phyloP scores from a whole-genome alignment of 2,329 filamentous ascomycete genomes.

The Nigrospora osmanthi region DNA sequence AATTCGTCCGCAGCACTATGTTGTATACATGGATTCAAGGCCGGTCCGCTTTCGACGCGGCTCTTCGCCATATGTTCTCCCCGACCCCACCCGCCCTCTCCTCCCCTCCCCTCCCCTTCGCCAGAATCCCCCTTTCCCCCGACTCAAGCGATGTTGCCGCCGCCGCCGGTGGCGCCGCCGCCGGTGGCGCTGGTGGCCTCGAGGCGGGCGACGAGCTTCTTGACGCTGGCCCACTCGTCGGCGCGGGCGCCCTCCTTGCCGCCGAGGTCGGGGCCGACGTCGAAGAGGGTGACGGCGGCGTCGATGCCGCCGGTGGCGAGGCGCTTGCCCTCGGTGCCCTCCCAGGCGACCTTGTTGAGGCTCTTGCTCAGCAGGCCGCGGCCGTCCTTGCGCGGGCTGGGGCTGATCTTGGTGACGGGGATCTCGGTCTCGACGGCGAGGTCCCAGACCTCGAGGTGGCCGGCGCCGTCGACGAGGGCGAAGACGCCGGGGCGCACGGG shows the following conservation, averaged over 20 bases:
- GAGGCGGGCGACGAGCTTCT: constrained; percentile 74
- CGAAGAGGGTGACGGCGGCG: constrained; percentile 84
- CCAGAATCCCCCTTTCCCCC: too few species aligned
- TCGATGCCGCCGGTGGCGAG: constrained; percentile 89
- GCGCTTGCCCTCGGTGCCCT: constrained; percentile 77
- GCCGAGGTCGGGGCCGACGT: constrained; percentile 75
- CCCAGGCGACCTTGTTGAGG: constrained; percentile 92
- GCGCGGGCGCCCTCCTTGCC: constrained; percentile 76
- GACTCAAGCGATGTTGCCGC: too few species aligned
- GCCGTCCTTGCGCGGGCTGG: constrained; percentile 55
- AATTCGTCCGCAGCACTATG: too few species aligned
- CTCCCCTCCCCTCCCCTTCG: too few species aligned
- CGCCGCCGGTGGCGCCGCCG: constrained; percentile 4
- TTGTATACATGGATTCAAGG: too few species aligned
- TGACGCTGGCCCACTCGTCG: constrained; percentile 91
- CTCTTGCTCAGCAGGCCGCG: constrained; percentile 71
- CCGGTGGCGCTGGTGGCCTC: constrained; percentile 52
- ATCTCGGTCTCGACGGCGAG: constrained; percentile 89
- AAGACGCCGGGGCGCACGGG: constrained; percentile 92
- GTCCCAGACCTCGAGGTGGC: constrained; percentile 91
- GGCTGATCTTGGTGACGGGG: constrained; percentile 72
- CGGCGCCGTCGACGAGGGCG: constrained; percentile 86
- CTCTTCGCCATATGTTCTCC: too few species aligned
- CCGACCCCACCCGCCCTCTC: too few species aligned
- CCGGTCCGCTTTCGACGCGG: too few species aligned